Evolutionary conservation across 1,284 basidiomycete genomes (phyloP).

Genomic region (Schizopora paradoxa): DNA sequence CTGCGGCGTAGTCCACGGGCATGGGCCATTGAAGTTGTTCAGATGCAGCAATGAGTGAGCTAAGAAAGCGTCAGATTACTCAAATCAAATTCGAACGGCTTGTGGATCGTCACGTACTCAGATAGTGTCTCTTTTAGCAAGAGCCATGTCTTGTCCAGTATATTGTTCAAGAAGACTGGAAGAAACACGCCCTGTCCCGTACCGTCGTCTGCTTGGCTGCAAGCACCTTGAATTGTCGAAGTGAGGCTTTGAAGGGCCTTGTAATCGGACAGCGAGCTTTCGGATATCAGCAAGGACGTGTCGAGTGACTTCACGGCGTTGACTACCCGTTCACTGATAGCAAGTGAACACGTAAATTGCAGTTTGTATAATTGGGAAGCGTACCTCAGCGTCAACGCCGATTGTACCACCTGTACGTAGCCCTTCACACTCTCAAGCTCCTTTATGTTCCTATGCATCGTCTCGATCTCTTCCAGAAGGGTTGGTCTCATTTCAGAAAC

Average conservation of each 20-base stretch:
- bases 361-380: conserved; percentile 24
- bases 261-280: conserved; percentile 51
- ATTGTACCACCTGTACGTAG: conserved; percentile 73
- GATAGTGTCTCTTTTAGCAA: conserved; percentile 64
- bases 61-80: conserved; percentile 28
- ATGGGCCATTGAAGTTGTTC: conserved; percentile 82
- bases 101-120: conserved; percentile 46
- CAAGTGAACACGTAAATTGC: background rate
- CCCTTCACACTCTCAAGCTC: conserved; percentile 70
- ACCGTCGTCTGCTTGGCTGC: conserved; percentile 41
- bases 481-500: conserved; percentile 34
- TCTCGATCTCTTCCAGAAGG: conserved; percentile 77
- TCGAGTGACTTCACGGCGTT: conserved; percentile 37
- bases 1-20: conserved; percentile 55
- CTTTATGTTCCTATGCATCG: conserved; percentile 63
- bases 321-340: conserved; percentile 49
- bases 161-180: conserved; percentile 48
- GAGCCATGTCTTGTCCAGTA: conserved; percentile 67
- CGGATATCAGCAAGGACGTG: conserved; percentile 36
- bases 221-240: conserved; percentile 37
- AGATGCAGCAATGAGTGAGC: conserved; percentile 55
- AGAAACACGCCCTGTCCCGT: conserved; percentile 46
- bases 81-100: background rate
- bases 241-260: conserved; percentile 59
- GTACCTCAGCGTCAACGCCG: conserved; percentile 69